Percentiles rank a stretch among this genome's conserved stretches.
Evolutionary conservation across 139 green algal species (phyloP).

Genomic region (Yamagishiella unicocca): DNA sequence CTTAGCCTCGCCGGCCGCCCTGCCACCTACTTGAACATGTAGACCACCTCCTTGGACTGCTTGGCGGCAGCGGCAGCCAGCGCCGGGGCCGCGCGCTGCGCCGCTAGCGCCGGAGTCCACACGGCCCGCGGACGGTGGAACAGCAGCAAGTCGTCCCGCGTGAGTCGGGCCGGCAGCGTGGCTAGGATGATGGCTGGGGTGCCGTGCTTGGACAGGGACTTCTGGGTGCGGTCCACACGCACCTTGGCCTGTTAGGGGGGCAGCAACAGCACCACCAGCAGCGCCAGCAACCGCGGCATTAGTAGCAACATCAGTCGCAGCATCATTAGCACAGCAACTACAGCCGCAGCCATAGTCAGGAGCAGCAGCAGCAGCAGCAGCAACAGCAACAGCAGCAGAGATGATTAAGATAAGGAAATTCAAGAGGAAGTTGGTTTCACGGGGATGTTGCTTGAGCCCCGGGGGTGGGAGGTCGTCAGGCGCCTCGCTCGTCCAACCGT

Average conservation of each 20-base stretch:
- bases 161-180: constrained; percentile 51
- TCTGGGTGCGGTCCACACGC: constrained; percentile 40
- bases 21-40: constrained; percentile 39
- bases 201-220: constrained; percentile 56
- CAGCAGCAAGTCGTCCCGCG: constrained; percentile 19
- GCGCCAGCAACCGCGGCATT: too few relatives aligned
- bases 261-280: too few relatives aligned
- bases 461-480: too few relatives aligned
- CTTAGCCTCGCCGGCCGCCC: not conserved
- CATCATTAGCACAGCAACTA: too few relatives aligned
- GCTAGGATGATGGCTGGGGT: constrained; percentile 59
- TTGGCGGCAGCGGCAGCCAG: not conserved
- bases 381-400: too few relatives aligned
- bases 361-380: too few relatives aligned
- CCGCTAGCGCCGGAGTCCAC: constrained; percentile 6
- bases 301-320: too few relatives aligned
- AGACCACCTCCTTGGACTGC: constrained; percentile 16
- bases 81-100: not conserved
- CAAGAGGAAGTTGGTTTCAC: too few relatives aligned
- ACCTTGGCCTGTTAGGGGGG: constrained; percentile 35
- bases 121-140: constrained; percentile 61
- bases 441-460: too few relatives aligned
- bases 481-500: too few relatives aligned
- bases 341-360: too few relatives aligned
- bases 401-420: too few relatives aligned